Base-by-base conservation (phyloP, 2,329 filamentous ascomycete genomes). In the Coccinonectria pachysandricola region DNA sequence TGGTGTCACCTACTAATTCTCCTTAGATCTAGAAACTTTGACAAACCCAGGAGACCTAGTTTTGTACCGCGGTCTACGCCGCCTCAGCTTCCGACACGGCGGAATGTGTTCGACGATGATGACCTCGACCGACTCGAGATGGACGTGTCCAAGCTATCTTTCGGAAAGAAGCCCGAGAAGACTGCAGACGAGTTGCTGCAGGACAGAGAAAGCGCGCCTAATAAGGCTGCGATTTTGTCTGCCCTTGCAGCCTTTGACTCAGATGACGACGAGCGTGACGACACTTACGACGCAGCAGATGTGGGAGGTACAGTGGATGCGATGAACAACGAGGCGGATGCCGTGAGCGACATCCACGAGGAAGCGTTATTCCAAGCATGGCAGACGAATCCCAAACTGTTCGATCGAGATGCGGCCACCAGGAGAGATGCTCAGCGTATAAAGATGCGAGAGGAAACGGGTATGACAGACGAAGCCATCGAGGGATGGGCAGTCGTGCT, bases 401-500 rank as follows among this genome's bases (percentile, higher is more conserved):
- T 95, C 45, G 69, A 64, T 5, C 71, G 87, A 11, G 81, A 87
- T 33, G 67, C 75, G 2, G 66, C 68, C 5, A 85, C 80, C 0
- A 67, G 85, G 27, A 65, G 80, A 35, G 65, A 78, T 0, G 64
- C 67, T 12, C 59, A 68, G 2, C 68, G 91, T 19, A 55, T 53
- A 6, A 69, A 68, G 17, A 51, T 98, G 24, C 80, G 77, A 40
- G 67, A 69, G 12, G 76, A 86, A 33, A 93, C 84, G 1, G 79
- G 79, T 4, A 84, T 95, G 84, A 86, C 85, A 1, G 87, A 96
- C 42, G 88, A 96, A 54, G 77, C 80, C 3, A 79, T 98, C 17
- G 91, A 96, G 54, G 91, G 91, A 5, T 98, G 88, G 87, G 84
- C 72, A 0, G 60, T 94, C 24, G 93, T 96, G 83, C 57, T 95